Percentiles rank a stretch among this genome's conserved stretches.
Conservation (phyloP, 805 yeast species). For the Maudiozyma saulgeensis region DNA sequence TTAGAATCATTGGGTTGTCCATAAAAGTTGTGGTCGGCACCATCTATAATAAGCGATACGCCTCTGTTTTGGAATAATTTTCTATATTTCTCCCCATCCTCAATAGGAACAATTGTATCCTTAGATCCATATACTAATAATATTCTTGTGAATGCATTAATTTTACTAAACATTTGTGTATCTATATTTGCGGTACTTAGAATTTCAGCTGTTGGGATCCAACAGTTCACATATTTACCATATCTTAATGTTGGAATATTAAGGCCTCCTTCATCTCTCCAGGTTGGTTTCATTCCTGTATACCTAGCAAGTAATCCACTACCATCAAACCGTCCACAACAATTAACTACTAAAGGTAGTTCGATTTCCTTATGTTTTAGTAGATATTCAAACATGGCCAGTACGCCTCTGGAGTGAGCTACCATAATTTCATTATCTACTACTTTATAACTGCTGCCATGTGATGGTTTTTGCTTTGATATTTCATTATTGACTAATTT, state of each 20-base stretch:
- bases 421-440: slow-evolving; percentile 44
- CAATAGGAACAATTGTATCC: slow-evolving; percentile 57
- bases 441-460: neutral
- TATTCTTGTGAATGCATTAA: slow-evolving; percentile 42
- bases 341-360: slow-evolving; percentile 62
- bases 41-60: slow-evolving; percentile 44
- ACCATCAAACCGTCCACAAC: slow-evolving; percentile 62
- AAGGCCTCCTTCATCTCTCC: slow-evolving; percentile 36
- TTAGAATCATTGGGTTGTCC: slow-evolving; percentile 37
- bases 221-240: slow-evolving; percentile 37
- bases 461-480: neutral
- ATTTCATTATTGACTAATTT: neutral
- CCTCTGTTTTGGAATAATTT: slow-evolving; percentile 49
- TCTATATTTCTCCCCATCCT: slow-evolving; percentile 52
- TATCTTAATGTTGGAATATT: slow-evolving; percentile 36
- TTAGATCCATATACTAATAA: slow-evolving; percentile 61
- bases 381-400: slow-evolving; percentile 70
- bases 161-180: slow-evolving; percentile 31
- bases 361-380: slow-evolving; percentile 20
- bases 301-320: slow-evolving; percentile 37
- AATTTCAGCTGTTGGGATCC: slow-evolving; percentile 44
- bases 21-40: slow-evolving; percentile 76
- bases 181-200: slow-evolving; percentile 41
- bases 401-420: slow-evolving; percentile 74
- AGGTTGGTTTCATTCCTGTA: slow-evolving; percentile 26